phyloP scores from a whole-genome alignment of 495 filamentous ascomycete genomes.

The Penicillium pulvis region DNA sequence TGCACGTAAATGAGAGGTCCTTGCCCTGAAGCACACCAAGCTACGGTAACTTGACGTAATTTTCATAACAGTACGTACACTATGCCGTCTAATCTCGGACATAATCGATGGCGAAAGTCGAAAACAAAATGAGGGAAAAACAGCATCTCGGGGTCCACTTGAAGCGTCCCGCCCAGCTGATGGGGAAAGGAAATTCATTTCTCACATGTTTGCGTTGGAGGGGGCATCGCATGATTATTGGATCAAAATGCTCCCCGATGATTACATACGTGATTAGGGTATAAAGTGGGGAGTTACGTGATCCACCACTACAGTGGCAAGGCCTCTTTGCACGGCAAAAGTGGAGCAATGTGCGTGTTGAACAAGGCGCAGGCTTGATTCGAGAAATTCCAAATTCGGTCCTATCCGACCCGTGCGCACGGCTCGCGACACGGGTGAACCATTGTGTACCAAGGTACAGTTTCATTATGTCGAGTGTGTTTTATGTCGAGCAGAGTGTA shows the following conservation, averaged over 20 bases:
- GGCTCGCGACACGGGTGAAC: constrained; percentile 3
- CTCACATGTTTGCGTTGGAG: neutral
- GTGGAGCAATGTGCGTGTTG: constrained; percentile 5
- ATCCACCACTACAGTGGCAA: neutral
- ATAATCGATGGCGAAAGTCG: neutral
- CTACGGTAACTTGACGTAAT: neutral
- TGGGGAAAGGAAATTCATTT: neutral
- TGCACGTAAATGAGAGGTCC: constrained; percentile 37
- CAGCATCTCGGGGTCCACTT: neutral
- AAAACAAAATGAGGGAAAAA: neutral
- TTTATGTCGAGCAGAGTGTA: too few relatives aligned
- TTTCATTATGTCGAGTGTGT: too few relatives aligned
- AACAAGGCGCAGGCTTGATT: constrained; percentile 8
- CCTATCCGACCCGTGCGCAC: constrained; percentile 24
- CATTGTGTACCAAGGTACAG: neutral
- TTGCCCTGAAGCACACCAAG: neutral
- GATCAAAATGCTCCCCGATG: neutral
- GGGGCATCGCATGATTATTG: neutral
- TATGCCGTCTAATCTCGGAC: neutral
- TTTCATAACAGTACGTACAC: too few relatives aligned
- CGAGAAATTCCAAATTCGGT: constrained; percentile 24
- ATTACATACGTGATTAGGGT: neutral
- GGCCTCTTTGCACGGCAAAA: neutral
- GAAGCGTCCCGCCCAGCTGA: neutral
- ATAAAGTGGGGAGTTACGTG: neutral